These are phyloP conservation scores for Ustilago crameri DNA, from an alignment of 1,284 basidiomycete genomes.

Conservation along the genomic window DNA sequence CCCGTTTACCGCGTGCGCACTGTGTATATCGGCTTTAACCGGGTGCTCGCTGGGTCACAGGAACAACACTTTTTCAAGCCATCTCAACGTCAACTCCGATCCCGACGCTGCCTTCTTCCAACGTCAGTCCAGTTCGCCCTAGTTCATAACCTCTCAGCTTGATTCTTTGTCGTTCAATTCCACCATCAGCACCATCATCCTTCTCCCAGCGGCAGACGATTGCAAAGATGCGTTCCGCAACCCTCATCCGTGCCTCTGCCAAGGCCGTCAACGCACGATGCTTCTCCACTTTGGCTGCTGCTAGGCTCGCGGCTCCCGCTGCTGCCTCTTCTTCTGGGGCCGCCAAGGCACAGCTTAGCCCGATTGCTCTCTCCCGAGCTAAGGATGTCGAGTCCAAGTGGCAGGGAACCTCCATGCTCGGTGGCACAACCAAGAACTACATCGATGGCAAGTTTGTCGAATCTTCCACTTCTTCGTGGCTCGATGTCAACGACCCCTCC, in stretches of 20 bases:
- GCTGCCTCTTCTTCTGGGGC: slow-evolving; percentile 22
- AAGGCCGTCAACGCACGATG: slow-evolving; percentile 29
- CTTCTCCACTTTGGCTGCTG: slow-evolving; percentile 34
- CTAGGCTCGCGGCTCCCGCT: slow-evolving; percentile 36
- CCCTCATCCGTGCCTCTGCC: slow-evolving; percentile 28
- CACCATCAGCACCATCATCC: slow-evolving; percentile 2
- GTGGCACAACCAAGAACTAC: slow-evolving; percentile 80
- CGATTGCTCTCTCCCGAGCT: slow-evolving; percentile 48
- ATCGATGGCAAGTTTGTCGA: slow-evolving; percentile 88
- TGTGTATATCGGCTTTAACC: background rate
- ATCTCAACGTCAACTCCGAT: background rate
- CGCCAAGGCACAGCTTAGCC: slow-evolving; percentile 42
- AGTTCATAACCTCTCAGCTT: background rate
- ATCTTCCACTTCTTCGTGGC: slow-evolving; percentile 80
- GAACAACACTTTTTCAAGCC: background rate
- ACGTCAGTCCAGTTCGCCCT: no score
- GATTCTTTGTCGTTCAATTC: background rate
- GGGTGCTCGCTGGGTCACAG: no score
- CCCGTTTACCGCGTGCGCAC: background rate
- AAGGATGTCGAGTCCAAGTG: slow-evolving; percentile 71
- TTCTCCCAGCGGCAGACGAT: background rate
- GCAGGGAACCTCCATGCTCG: slow-evolving; percentile 84
- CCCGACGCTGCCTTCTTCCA: no score
- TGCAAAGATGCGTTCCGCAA: slow-evolving; percentile 25
- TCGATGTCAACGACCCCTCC: slow-evolving; percentile 87